Evolutionary conservation across 495 filamentous ascomycete species (phyloP), one percentile per base, ranked within the genome.

Genomic region (Aspergillus campestris): DNA sequence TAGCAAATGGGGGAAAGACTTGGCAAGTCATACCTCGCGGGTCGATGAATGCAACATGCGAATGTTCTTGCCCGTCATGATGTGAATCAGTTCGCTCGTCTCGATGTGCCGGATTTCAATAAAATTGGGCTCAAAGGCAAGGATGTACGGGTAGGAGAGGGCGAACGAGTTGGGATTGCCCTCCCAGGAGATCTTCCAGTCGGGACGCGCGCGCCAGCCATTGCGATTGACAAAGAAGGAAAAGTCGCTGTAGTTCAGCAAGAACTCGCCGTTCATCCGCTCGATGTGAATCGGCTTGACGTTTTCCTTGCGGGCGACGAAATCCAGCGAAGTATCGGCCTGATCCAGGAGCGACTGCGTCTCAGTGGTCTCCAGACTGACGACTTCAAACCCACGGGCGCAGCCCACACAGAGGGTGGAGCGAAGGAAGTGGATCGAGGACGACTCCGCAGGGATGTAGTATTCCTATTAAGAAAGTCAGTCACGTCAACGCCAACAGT

Each of bases 161-260:
- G 94, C 92, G 61, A 99, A 99, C 34, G 83, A 78, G 53, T 83
- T 82, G 41, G 94, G 94, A 35, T 77, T 84, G 41, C 94, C 94
- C 67, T 99, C 94, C 94, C 94, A 99, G 28, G 86, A 84, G 55
- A 99, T 94, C 49, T 81, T 83, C 94, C 94, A 99, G 58, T 99
- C 94, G 12, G 89, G 86, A 49, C 89, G 76, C 31, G 91, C 89
- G 42, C 94, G 79, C 94, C 94, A 99, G 24, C 94, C 94, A 61
- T 99, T 95, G 42, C 92, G 80, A 65, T 99, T 97, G 56, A 99
- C 92, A 57, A 95, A 99, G 76, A 99, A 97, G 13, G 87, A 94
- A 62, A 95, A 97, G 55, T 99, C 94, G 14, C 86, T 88, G 65
- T 99, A 99, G 63, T 95, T 96, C 43, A 99, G 78, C 34, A 99